Evolutionary conservation across 2,329 filamentous ascomycete genomes (phyloP), one percentile per base, ranked within the genome.

Genomic region (Erysiphe pulchra): DNA sequence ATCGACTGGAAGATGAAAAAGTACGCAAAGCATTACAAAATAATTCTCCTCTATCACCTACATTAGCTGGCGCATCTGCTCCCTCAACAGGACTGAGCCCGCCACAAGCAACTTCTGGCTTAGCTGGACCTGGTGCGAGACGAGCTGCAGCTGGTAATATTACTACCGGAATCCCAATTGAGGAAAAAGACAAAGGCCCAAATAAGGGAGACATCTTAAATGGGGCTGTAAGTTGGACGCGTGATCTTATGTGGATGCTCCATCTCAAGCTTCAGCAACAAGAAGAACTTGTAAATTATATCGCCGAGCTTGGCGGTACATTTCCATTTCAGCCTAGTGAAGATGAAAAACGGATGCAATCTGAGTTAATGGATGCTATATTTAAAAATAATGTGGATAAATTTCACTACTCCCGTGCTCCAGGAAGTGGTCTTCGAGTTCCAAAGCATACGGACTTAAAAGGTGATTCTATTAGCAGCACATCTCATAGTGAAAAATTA

Each of bases 201-300:
- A 95, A 95, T 68, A 98, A 98, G 65, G 90, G 90, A 43, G 90
- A 98, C 55, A 95, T 98, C 48, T 77, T 98, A 55, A 95, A 95
- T 57, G 87, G 90, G 30, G 82, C 87, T 32, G 90, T 95, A 46
- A 85, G 84, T 62, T 98, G 90, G 90, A 94, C 84, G 49, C 76
- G 87, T 50, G 90, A 98, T 63, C 69, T 98, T 45, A 93, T 95
- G 84, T 95, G 90, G 90, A 79, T 92, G 65, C 66, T 93, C 48
- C 77, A 93, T 57, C 70, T 82, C 57, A 92, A 92, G 63, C 70
- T 92, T 52, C 78, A 90, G 58, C 80, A 87, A 58, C 83, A 92
- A 61, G 80, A 92, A 50, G 80, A 93, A 57, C 71, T 95, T 44
- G 75, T 80, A 55, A 80, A 86, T 55, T 67, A 73, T 45, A 77